Base-by-base conservation (phyloP, 1,284 basidiomycete species). In the Microbotryomycetes sp. region DNA sequence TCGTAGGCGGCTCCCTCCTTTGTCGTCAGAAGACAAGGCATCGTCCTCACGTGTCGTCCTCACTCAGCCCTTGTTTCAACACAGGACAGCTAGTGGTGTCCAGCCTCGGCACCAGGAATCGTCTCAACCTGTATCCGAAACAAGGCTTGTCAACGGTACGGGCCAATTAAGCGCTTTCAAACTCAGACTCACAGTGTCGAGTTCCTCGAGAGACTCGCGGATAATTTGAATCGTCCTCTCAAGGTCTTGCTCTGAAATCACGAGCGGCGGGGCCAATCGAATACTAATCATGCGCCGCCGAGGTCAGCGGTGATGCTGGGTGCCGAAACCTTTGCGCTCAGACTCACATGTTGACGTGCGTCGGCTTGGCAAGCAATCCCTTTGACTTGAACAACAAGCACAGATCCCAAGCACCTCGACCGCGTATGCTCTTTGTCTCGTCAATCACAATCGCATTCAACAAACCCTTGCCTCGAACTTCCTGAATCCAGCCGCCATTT, bases 361-460 rank as follows among this genome's bases (percentile, higher is more conserved):
- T 98, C 16, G 94, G 93, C 80, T 98, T 98, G 54, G 92, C 92
- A 66, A 96, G 79, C 59, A 96, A 80, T 7, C 93, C 92, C 59
- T 89, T 82, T 71, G 83, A 85, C 85, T 94, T 96, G 76, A 98
- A 57, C 68, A 97, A 76, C 72, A 97, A 75, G 77, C 96, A 98
- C 55, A 98, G 80, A 75, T 98, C 89, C 96, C 94, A 97, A 5
- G 94, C 94, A 3, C 87, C 86, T 61, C 91, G 80, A 18, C 88
- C 85, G 74, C 83, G 87, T 53, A 69, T 77, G 70, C 86, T 88
- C 78, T 84, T 83, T 62, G 76, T 76, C 78, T 96, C 89, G 73
- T 97, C 88, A 62, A 98, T 92, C 27, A 97, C 88, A 26, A 98
- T 83, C 7, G 94, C 94, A 74, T 97, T 97, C 70, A 98, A 79